A percentile compares a stretch with the other conserved stretches of the same genome.
phyloP scores from a whole-genome alignment of 192 early-diverging fungal species.

The Podila horticola region DNA sequence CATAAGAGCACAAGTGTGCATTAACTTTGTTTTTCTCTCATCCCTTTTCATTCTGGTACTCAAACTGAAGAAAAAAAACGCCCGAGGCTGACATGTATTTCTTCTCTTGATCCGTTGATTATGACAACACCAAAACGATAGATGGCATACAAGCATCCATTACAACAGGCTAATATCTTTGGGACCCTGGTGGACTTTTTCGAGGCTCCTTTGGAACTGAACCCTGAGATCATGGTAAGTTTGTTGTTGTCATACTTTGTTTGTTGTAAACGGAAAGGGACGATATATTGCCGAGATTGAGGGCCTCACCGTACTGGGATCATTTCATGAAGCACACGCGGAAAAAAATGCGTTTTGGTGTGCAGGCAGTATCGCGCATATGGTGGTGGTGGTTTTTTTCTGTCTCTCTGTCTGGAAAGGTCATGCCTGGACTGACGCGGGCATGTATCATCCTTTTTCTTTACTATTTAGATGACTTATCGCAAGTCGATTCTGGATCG shows the following conservation, averaged over 20 bases:
- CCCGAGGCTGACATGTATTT: background rate
- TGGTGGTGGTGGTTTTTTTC: too few species aligned
- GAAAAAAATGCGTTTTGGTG: too few species aligned
- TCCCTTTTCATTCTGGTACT: too few species aligned
- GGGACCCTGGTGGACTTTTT: constrained; percentile 68
- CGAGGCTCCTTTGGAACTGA: constrained; percentile 62
- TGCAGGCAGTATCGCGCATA: too few species aligned
- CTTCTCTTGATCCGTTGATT: background rate
- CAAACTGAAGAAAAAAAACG: background rate
- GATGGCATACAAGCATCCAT: constrained; percentile 77
- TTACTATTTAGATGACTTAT: constrained; percentile 63
- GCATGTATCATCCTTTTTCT: background rate
- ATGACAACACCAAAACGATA: constrained; percentile 2
- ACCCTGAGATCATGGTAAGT: constrained; percentile 68
- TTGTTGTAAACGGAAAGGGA: background rate
- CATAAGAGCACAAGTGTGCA: too few species aligned
- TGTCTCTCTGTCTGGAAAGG: background rate
- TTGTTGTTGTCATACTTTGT: background rate
- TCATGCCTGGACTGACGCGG: background rate
- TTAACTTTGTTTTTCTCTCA: too few species aligned
- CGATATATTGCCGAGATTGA: too few species aligned
- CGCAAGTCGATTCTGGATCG: constrained; percentile 76
- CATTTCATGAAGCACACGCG: too few species aligned
- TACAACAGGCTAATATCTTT: constrained; percentile 74
- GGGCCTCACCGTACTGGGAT: too few species aligned